Evolutionary conservation across 371 early-diverging fungal genomes (phyloP), one percentile per base, ranked within the genome.

Genomic region (Chytridium lagenaria): DNA sequence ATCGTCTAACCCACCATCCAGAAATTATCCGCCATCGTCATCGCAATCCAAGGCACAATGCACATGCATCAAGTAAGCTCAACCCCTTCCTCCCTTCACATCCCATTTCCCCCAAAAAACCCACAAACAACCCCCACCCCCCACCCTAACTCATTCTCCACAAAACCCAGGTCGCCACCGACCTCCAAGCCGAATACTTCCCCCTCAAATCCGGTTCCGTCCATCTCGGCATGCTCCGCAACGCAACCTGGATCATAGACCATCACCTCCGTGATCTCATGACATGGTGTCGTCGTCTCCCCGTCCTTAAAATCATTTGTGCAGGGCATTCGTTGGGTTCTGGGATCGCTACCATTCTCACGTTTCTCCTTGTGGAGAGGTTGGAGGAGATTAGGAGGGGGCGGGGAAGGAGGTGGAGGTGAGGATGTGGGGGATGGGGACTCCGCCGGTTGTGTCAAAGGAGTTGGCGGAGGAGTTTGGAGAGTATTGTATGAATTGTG

Each of bases 171-270:
- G 57, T 37, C 7, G 49, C 49, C 2, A 66, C 66, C 10, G 66
- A 66, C 44, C 44, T 66, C 28, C 66, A 66, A 66, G 66, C 44
- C 49, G 49, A 38, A 37, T 66, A 66, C 44, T 66, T 66, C 44
- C 66, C 66, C 37, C 28, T 39, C 28, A 49, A 49, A 40, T 2
- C 5, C 26, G 66, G 66, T 10, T 12, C 22, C 30, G 39, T 38
- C 66, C 66, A 66, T 37, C 66, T 66, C 44, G 66, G 66, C 10
- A 66, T 66, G 39, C 49, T 66, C 44, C 66, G 66, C 44, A 49
- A 38, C 66, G 66, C 66, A 16, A 37, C 36, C 19, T 66, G 66
- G 66, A 66, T 66, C 66, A 66, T 66, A 37, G 44, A 66, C 49
- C 37, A 66, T 28, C 66, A 66, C 66, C 66, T 66, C 19, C 2